These are phyloP conservation scores for Pichia sp. DNA, from an alignment of 1,139 yeast species.

Conservation along the genomic window DNA sequence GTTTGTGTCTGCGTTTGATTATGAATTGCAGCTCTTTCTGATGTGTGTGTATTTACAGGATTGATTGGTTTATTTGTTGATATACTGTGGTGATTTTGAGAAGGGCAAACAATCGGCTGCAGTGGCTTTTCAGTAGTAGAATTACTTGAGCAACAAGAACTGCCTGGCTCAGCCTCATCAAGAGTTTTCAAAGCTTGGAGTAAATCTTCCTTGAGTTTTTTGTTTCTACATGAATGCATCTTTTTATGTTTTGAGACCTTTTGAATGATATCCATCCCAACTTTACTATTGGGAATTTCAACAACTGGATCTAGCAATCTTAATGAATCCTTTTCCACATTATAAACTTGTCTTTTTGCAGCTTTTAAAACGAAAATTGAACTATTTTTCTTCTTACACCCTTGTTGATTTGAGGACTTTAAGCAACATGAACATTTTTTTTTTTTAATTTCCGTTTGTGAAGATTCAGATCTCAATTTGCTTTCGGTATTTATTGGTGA, in stretches of 20 bases:
- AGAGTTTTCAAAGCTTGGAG: constrained; percentile 10
- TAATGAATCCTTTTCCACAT: constrained; percentile 38
- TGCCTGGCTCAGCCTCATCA: background rate
- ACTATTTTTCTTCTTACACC: constrained; percentile 9
- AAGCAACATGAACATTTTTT: constrained; percentile 10
- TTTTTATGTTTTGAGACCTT: constrained; percentile 16
- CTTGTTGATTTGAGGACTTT: background rate
- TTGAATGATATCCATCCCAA: constrained; percentile 26
- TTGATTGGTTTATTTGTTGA: background rate
- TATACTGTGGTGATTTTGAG: constrained; percentile 5
- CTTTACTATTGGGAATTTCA: constrained; percentile 28
- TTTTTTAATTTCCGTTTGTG: background rate
- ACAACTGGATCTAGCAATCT: constrained; percentile 29
- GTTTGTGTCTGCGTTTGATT: background rate
- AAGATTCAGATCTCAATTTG: background rate
- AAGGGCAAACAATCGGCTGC: background rate
- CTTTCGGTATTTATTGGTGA: background rate
- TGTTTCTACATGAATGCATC: constrained; percentile 10
- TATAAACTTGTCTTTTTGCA: constrained; percentile 45
- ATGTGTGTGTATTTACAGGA: background rate
- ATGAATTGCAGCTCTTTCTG: background rate
- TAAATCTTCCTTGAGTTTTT: constrained; percentile 2
- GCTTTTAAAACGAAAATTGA: constrained; percentile 42
- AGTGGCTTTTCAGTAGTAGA: background rate
- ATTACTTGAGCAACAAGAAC: constrained; percentile 2